Base-by-base conservation (phyloP, 1,284 basidiomycete genomes). In the Ceratobasidium sp. region DNA sequence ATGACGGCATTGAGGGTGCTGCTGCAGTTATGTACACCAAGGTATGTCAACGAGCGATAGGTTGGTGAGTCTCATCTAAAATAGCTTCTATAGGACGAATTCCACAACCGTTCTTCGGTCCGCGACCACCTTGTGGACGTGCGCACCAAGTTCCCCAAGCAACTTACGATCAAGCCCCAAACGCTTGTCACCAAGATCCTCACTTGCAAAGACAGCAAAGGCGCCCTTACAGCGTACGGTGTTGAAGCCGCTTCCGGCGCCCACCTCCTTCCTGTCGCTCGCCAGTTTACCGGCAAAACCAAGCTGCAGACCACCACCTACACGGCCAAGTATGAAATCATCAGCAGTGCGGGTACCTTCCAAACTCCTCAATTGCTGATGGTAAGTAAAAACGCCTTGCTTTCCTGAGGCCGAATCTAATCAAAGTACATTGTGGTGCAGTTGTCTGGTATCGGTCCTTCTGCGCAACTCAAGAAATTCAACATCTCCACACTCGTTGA, bases 91-190 rank as follows among this genome's bases (percentile, higher is more conserved):
- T 15, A 59, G 57, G 70, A 73, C 33, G 17, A 48, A 20, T 26
- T 46, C 44, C 70, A 73, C 46, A 73, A 73, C 28, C 70, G 70
- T 50, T 73, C 70, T 50, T 73, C 70, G 40, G 74, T 77, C 23
- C 70, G 70, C 9, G 70, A 73, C n/a, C 70, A 73, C 42, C 70
- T 73, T 59, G 28, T 73, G 1, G 44, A 73, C 44, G 59, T 57
- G 7, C 70, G 70, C 42, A 17, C 70, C 28, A 38, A 42, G 23
- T 52, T 62, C 70, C 57, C 70, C 28, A 57, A 73, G 38, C 56
- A 46, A n/a, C 40, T 73, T 17, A 48, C 40, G 13, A 61, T 73
- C 48, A 57, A 57, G 46, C 62, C 70, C 6, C 56, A 73, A n/a
- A 73, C 70, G 1, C 26, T 73, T 7, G 70, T 44, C 26, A 73